These are phyloP conservation scores for Coniochaeta prunicola DNA, from an alignment of 2,329 filamentous ascomycete genomes.

Conservation along the genomic window DNA sequence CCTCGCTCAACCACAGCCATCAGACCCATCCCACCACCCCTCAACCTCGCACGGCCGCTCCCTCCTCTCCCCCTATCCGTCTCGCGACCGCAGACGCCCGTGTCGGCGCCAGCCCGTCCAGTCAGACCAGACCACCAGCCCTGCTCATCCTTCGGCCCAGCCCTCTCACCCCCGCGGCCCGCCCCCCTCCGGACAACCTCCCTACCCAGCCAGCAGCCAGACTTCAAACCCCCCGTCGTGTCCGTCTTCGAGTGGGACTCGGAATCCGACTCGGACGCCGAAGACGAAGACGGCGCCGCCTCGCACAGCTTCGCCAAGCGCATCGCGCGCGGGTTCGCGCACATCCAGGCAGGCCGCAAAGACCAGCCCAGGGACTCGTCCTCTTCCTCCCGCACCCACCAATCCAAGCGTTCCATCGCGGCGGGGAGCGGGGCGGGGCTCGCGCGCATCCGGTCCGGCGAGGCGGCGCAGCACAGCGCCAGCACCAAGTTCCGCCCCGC, in stretches of 20 bases:
- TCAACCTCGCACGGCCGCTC: background rate
- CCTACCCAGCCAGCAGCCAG: background rate
- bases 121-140: background rate
- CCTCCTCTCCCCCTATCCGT: background rate
- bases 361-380: background rate
- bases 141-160: background rate
- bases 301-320: slow-evolving; percentile 23
- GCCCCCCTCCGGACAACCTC: background rate
- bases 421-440: background rate
- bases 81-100: background rate
- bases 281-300: background rate
- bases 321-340: slow-evolving; percentile 34
- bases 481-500: background rate
- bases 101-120: background rate
- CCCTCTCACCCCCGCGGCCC: background rate
- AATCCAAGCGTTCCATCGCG: background rate
- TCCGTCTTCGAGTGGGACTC: slow-evolving; percentile 44
- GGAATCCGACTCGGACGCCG: slow-evolving; percentile 24
- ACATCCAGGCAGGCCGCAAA: background rate
- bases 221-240: slow-evolving; percentile 14
- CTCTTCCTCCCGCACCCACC: background rate
- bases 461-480: background rate
- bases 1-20: background rate
- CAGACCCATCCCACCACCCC: background rate
- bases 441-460: background rate